phyloP scores from a whole-genome alignment of 1,284 basidiomycete genomes.

The Vanrija sp. region DNA sequence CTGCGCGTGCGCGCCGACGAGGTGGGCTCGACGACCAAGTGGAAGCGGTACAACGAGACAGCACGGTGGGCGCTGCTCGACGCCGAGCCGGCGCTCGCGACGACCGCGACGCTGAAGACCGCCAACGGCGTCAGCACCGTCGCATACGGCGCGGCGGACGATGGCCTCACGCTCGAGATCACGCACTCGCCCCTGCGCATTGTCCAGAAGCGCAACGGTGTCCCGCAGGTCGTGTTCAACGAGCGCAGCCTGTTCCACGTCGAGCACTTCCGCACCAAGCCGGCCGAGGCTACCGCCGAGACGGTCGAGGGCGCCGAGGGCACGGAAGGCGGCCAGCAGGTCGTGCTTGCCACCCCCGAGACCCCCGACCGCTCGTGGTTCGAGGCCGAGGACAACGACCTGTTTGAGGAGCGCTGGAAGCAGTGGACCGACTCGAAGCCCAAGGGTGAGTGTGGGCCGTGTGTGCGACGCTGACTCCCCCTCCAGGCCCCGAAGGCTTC shows the following conservation, averaged over 20 bases:
- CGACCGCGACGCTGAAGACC: constrained; percentile 48
- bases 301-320: constrained; percentile 46
- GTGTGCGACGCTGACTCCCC: background rate
- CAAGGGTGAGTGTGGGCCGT: constrained; percentile 61
- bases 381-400: constrained; percentile 73
- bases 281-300: constrained; percentile 40
- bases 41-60: constrained; percentile 83
- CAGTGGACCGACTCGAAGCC: constrained; percentile 90
- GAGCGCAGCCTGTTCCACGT: constrained; percentile 87
- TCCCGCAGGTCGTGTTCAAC: constrained; percentile 83
- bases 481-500: constrained; percentile 82
- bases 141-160: constrained; percentile 26
- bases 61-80: constrained; percentile 75
- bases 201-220: constrained; percentile 65
- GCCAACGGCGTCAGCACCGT: constrained; percentile 47
- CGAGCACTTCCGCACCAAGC: constrained; percentile 89
- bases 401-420: constrained; percentile 85
- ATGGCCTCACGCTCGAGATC: constrained; percentile 55
- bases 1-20: constrained; percentile 83
- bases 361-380: constrained; percentile 67
- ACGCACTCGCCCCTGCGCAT: constrained; percentile 70
- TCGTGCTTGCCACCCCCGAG: constrained; percentile 52
- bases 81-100: constrained; percentile 57
- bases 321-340: constrained; percentile 54
- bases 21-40: constrained; percentile 58